Conservation (phyloP, 768 basidiomycete genomes). For the Hysterangium stoloniferum region DNA sequence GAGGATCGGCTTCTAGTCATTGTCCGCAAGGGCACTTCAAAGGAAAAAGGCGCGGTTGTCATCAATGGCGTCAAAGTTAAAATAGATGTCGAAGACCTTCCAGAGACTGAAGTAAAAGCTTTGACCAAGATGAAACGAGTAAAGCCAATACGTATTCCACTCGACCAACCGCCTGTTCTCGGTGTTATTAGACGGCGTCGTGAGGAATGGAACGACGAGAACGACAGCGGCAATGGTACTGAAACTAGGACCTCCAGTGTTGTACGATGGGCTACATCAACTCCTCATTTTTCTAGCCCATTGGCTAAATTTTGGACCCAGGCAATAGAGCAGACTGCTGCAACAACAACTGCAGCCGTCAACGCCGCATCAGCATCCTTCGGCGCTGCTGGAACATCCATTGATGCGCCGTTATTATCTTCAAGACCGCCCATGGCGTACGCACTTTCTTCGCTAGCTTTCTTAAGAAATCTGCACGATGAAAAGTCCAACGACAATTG, state of each 20-base stretch:
- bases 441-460: conserved; percentile 74
- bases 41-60: conserved; percentile 77
- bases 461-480: conserved; percentile 66
- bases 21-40: conserved; percentile 54
- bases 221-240: conserved; percentile 18
- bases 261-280: conserved; percentile 40
- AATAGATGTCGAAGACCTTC: conserved; percentile 85
- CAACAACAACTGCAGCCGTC: conserved; percentile 69
- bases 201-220: conserved; percentile 64
- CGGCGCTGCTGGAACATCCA: conserved; percentile 27
- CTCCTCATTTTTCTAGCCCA: conserved; percentile 63
- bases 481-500: conserved; percentile 51
- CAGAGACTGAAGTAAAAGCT: conserved; percentile 78
- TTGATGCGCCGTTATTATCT: conserved; percentile 35
- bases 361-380: conserved; percentile 60
- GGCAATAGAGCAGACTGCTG: conserved; percentile 66
- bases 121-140: conserved; percentile 79
- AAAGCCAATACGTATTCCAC: conserved; percentile 77
- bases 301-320: conserved; percentile 65
- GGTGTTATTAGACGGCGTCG: conserved; percentile 59
- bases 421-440: conserved; percentile 70
- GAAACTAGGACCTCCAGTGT: not conserved
- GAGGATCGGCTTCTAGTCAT: conserved; percentile 71
- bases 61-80: conserved; percentile 81
- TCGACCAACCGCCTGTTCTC: conserved; percentile 88